These are phyloP conservation scores for Blastomyces gilchristii DNA, from an alignment of 2,329 filamentous ascomycete genomes.

Conservation along the genomic window DNA sequence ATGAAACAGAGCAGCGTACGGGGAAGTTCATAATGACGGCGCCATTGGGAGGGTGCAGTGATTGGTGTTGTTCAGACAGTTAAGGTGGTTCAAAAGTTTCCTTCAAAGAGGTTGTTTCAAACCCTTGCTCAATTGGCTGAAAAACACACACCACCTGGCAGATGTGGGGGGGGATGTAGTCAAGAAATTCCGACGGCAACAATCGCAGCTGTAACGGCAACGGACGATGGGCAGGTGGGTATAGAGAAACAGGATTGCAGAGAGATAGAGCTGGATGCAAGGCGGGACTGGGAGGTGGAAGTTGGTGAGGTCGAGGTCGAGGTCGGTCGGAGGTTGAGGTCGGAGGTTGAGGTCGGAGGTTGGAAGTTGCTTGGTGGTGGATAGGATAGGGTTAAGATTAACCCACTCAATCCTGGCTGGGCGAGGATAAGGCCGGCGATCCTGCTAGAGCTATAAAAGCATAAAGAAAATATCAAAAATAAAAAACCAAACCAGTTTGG, in stretches of 20 bases:
- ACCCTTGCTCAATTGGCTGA: not conserved
- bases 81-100: not conserved
- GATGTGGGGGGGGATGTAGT: not conserved
- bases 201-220: not conserved
- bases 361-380: not conserved
- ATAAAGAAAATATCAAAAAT: too few relatives aligned
- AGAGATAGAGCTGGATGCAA: not conserved
- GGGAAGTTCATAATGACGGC: slow-evolving; percentile 1
- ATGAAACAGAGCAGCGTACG: not conserved
- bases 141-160: not conserved
- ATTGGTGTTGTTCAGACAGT: not conserved
- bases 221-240: not conserved
- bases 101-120: not conserved
- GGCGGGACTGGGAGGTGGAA: not conserved
- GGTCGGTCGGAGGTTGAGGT: too few relatives aligned
- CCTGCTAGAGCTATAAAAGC: too few relatives aligned
- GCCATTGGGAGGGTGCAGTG: not conserved
- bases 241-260: not conserved
- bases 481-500: too few relatives aligned
- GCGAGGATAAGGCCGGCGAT: too few relatives aligned
- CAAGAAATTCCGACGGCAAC: not conserved
- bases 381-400: not conserved
- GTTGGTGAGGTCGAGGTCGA: not conserved
- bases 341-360: not conserved
- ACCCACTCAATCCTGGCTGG: too few relatives aligned